Evolutionary conservation across 352 stramenopile species (phyloP).

Genomic region (Globisporangium mamillatum): DNA sequence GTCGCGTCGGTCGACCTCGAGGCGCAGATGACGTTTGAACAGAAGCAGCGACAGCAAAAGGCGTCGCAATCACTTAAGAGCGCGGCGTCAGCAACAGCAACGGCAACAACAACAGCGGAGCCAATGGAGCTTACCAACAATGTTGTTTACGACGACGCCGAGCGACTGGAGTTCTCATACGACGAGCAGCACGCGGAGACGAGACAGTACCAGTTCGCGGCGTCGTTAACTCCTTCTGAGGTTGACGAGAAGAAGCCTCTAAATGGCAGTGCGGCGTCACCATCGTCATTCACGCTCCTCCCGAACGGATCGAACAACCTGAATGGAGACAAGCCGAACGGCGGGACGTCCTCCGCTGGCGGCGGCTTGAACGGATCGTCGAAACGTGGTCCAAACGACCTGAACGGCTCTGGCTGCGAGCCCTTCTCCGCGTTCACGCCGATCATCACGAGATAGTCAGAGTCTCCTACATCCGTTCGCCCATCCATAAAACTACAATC

Average conservation of each 20-base stretch:
- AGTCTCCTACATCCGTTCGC: neutral
- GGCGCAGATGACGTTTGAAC: conserved; percentile 72
- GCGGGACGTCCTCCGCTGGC: neutral
- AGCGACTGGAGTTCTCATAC: conserved; percentile 13
- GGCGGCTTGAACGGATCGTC: conserved; percentile 28
- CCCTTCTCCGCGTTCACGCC: conserved; percentile 83
- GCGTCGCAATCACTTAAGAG: conserved; percentile 19
- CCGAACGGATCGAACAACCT: conserved; percentile 13
- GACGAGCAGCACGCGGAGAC: conserved; percentile 5
- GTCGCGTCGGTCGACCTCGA: conserved; percentile 73
- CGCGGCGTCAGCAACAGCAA: neutral
- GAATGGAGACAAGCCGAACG: conserved; percentile 28
- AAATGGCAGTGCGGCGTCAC: neutral
- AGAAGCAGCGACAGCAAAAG: conserved; percentile 49
- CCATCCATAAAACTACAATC: neutral
- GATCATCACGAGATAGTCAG: conserved; percentile 80
- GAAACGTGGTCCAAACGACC: conserved; percentile 21
- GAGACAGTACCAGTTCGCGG: conserved; percentile 9
- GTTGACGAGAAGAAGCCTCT: neutral
- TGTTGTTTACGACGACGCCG: neutral
- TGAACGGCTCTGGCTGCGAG: conserved; percentile 36
- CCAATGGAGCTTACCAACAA: neutral
- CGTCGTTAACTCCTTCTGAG: neutral
- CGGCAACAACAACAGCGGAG: neutral
- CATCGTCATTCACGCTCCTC: conserved; percentile 8